Percentiles rank a stretch among this genome's conserved stretches.
Evolutionary conservation across 2,329 filamentous ascomycete genomes (phyloP).

Genomic region (Bimuria novae-zelandiae): DNA sequence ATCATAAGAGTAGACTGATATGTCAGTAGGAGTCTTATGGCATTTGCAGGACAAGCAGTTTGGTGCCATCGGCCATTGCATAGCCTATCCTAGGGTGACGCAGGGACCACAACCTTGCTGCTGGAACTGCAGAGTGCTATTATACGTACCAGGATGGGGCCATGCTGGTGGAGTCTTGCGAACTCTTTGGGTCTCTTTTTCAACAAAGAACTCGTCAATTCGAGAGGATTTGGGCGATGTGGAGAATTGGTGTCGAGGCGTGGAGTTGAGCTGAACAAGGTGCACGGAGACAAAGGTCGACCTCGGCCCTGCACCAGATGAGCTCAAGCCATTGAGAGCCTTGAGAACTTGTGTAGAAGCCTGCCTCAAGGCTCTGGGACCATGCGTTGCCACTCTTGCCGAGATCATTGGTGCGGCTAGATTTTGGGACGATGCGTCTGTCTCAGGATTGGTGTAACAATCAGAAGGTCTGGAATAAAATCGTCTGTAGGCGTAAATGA

Average conservation of each 20-base stretch:
- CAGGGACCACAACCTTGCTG: too few relatives aligned
- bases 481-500: conserved; percentile 13
- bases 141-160: conserved; percentile 51
- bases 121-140: too few relatives aligned
- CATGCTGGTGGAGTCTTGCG: conserved; percentile 54
- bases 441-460: background rate
- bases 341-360: conserved; percentile 45
- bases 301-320: conserved; percentile 28
- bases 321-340: conserved; percentile 38
- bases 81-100: too few relatives aligned
- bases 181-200: conserved; percentile 51
- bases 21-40: conserved; percentile 17
- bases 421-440: conserved; percentile 9
- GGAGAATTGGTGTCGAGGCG: conserved; percentile 47
- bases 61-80: too few relatives aligned
- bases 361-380: conserved; percentile 41
- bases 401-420: conserved; percentile 34
- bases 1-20: conserved; percentile 67
- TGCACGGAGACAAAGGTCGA: conserved; percentile 40
- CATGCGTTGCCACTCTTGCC: conserved; percentile 25
- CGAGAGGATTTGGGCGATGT: conserved; percentile 36
- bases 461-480: background rate
- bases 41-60: too few relatives aligned
- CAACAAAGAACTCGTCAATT: conserved; percentile 54
- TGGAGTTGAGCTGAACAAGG: conserved; percentile 26